Percentiles rank a stretch among this genome's conserved stretches.
phyloP scores from a whole-genome alignment of 257 asterid species.

The Primulina huaijiensis region DNA sequence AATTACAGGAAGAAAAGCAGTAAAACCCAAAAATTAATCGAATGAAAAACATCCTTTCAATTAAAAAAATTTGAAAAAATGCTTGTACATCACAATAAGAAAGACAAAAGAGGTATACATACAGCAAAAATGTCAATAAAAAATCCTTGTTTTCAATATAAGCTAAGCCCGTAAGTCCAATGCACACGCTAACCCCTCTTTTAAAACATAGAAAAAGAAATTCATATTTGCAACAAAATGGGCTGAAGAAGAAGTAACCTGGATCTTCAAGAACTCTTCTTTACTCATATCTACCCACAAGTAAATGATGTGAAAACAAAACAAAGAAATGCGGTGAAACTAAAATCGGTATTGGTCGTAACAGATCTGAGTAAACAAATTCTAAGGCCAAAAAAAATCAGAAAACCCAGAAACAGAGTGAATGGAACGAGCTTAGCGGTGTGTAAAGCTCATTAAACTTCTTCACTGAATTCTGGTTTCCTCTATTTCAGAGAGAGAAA shows the following conservation, averaged over 20 bases:
- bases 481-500: conserved; percentile 46
- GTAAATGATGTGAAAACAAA: conserved; percentile 14
- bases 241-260: conserved; percentile 46
- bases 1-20: conserved; percentile 5
- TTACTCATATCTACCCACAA: conserved; percentile 61
- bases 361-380: conserved; percentile 50
- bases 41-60: conserved; percentile 17
- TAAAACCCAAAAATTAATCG: not conserved
- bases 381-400: conserved; percentile 20
- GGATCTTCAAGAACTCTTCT: conserved; percentile 95
- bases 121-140: conserved; percentile 19
- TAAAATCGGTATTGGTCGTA: conserved; percentile 2
- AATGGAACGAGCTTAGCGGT: conserved; percentile 29
- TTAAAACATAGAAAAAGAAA: not conserved
- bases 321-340: conserved; percentile 22
- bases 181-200: conserved; percentile 7
- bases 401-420: conserved; percentile 22
- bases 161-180: conserved; percentile 32
- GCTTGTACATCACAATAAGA: conserved; percentile 6
- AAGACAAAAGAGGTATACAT: conserved; percentile 5
- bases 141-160: conserved; percentile 15
- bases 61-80: conserved; percentile 11
- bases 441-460: conserved; percentile 58
- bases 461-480: conserved; percentile 30
- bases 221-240: conserved; percentile 17